Evolutionary conservation across 2,329 filamentous ascomycete genomes (phyloP).

Genomic region (Phyllosticta paracitricarpa): DNA sequence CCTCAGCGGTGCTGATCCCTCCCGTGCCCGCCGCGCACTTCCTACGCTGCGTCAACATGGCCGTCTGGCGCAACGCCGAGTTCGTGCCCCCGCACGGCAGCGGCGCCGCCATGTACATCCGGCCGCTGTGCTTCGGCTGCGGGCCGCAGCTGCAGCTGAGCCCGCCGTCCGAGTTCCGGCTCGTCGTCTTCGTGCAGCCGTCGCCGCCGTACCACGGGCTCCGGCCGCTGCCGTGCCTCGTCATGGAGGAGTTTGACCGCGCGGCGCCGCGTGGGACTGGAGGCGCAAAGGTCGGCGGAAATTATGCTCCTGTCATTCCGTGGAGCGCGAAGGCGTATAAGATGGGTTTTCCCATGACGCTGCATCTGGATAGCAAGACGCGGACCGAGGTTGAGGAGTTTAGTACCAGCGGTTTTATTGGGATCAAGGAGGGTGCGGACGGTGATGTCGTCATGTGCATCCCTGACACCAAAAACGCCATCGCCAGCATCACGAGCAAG

Average conservation of each 20-base stretch:
- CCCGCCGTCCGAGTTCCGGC: constrained; percentile 18
- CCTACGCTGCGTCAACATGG: constrained; percentile 17
- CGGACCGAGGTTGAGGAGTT: constrained; percentile 28
- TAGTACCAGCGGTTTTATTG: constrained; percentile 25
- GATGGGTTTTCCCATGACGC: constrained; percentile 23
- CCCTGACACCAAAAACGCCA: constrained; percentile 19
- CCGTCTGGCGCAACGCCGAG: constrained; percentile 19
- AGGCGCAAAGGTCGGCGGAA: constrained; percentile 27
- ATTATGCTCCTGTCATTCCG: constrained; percentile 29
- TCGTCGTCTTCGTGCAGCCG: constrained; percentile 24
- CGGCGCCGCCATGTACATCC: constrained; percentile 25
- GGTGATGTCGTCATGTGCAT: constrained; percentile 19
- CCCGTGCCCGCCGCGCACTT: constrained; percentile 21
- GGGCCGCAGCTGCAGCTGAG: constrained; percentile 17
- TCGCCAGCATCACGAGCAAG: constrained; percentile 23
- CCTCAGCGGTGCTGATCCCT: constrained; percentile 22
- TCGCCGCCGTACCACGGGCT: constrained; percentile 19
- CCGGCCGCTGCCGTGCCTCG: constrained; percentile 18
- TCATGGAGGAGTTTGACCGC: constrained; percentile 28
- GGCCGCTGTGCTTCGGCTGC: constrained; percentile 25
- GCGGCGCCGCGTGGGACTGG: constrained; percentile 26
- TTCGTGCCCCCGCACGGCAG: constrained; percentile 19
- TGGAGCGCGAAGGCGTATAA: constrained; percentile 21
- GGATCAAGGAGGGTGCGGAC: constrained; percentile 16
- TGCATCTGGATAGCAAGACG: constrained; percentile 26